Base-by-base conservation (phyloP, 2,329 filamentous ascomycete species). In the Colletotrichum sp. region DNA sequence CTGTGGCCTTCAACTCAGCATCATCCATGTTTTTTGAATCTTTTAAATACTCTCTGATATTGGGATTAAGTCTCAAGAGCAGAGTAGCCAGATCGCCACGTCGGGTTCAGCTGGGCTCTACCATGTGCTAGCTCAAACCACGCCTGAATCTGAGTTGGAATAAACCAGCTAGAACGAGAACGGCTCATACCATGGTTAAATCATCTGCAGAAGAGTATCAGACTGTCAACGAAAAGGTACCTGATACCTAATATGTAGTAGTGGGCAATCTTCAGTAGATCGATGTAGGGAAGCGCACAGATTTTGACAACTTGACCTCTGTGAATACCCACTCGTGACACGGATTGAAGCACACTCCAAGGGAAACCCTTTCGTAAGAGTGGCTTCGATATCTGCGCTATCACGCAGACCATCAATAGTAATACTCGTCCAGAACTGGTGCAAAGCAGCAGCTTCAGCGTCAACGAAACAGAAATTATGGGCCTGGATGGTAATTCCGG, bases 321-420 rank as follows among this genome's bases (percentile, higher is more conserved):
- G 18, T n/a, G 39, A 44, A n/a, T n/a, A 44, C 16, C 3, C 39
- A 10, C 18, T 3, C 18, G 39, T n/a, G 16, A 44, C 39, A 32
- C 57, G 28, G 32, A 16, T 44, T 10, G 62, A 34, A 16, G 63
- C 32, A 24, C 26, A 30, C 34, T 21, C 7, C 13, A 12, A 55
- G 8, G 52, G 13, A 7, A 24, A 30, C 26, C 39, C 59, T 30
- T 18, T n/a, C 26, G 57, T 64, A 13, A 55, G 59, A 28, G 60
- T 65, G n/a, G 39, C 59, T 30, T 39, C 69, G 3, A 30, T 71
- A n/a, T 79, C 79, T 16, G 72, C 76, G 13, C 78, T 77, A 36
- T 79, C 75, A 12, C 72, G 75, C n/a, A 79, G 32, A 44, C 70
- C 59, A 6, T 75, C 69, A 15, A 64, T 69, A 12, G 74, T 15